Evolutionary conservation across 495 filamentous ascomycete species (phyloP).

Genomic region (Talaromyces borbonicus): DNA sequence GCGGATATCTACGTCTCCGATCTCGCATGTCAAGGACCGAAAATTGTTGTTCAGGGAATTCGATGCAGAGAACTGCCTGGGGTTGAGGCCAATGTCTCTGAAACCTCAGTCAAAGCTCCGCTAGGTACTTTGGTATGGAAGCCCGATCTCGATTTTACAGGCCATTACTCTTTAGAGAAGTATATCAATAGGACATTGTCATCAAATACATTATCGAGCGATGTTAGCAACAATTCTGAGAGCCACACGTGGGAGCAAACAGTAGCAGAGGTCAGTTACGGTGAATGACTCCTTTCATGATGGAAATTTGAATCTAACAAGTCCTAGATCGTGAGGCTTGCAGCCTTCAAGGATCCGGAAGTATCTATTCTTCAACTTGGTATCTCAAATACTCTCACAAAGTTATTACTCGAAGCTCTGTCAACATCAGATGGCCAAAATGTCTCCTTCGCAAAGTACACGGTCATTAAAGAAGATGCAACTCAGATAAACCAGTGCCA

Average conservation of each 20-base stretch:
- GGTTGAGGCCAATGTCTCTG: background rate
- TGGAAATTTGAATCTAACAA: background rate
- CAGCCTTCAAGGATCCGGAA: conserved; percentile 21
- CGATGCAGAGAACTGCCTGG: background rate
- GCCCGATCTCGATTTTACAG: background rate
- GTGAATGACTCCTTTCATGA: background rate
- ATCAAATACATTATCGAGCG: background rate
- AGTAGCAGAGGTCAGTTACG: background rate
- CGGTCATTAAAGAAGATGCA: background rate
- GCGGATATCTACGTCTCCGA: conserved; percentile 2
- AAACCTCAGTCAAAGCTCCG: background rate
- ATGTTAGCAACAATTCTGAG: background rate
- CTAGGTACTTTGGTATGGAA: background rate
- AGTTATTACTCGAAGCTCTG: background rate
- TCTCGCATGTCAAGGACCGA: background rate
- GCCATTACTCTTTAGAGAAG: background rate
- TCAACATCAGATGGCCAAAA: background rate
- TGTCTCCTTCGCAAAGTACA: background rate
- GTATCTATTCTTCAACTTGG: conserved; percentile 23
- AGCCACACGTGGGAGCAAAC: background rate
- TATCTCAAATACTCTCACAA: background rate
- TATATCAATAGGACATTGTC: background rate
- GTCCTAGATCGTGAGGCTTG: conserved; percentile 3
- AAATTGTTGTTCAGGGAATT: background rate
- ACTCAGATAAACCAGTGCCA: background rate